Evolutionary conservation across 2,329 filamentous ascomycete species (phyloP), one percentile per base, ranked within the genome.

Genomic region (Elsinoe ampelina): DNA sequence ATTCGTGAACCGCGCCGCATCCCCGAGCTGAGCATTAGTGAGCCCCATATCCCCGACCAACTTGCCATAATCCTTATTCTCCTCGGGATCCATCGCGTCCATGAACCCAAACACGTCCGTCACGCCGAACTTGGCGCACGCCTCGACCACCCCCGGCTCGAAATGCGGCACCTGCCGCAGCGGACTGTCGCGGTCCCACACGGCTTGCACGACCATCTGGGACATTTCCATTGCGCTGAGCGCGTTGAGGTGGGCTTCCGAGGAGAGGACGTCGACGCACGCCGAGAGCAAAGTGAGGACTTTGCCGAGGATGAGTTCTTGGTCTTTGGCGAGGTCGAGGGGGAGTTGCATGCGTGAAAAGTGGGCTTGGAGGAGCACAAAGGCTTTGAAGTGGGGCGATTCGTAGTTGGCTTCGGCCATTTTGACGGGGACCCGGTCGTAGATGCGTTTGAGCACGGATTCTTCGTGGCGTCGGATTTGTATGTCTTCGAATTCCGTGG

Each of bases 221-320:
- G 89, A 95, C 81, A 98, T 89, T 71, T 98, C 93, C 92, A 98
- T 98, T 26, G 93, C 93, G 65, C 86, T 91, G 85, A 96, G 95
- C 59, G 93, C 92, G 68, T 98, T 98, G 60, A 98, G 80, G 66
- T 96, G 89, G 12, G 92, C 93, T 65, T 98, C 91, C 0, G 91
- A 96, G 8, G 90, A 95, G 35, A 98, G 80, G 13, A 98, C 90
- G 69, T 98, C 93, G 19, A 97, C 93, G 66, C 86, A 89, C 19
- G 93, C 92, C 68, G 88, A 95, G 47, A 98, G 80, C 10, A 98
- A 80, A 66, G 87, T 89, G 57, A 97, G 78, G 1, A 95, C 83
- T 72, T 93, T 95, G 57, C 82, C 82, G 45, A 98, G 72, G 56
- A 98, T 85, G 13, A 88, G 75, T 70, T 96, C 91, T 68, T 98